A percentile compares a stretch with the other conserved stretches of the same genome.
phyloP scores from a whole-genome alignment of 371 early-diverging fungal species.

The Mortierella sp. region DNA sequence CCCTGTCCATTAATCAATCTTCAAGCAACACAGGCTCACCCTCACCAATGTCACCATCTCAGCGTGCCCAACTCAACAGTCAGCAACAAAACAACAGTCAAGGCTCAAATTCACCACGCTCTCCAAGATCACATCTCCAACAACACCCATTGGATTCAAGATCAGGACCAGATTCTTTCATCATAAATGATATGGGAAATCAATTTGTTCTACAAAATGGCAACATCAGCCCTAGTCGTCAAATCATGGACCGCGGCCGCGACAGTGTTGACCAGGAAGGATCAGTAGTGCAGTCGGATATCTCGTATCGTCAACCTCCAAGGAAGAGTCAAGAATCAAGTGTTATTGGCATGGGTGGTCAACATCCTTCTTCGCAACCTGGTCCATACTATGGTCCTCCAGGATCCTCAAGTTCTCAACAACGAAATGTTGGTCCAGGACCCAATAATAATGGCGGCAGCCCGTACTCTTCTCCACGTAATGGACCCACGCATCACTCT shows the following conservation, averaged over 20 bases:
- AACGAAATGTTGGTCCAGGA: constrained; percentile 10
- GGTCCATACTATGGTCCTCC: neutral
- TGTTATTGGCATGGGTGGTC: constrained; percentile 3
- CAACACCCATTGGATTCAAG: neutral
- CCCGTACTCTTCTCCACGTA: constrained; percentile 29
- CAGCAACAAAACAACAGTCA: constrained; percentile 11
- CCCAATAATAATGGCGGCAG: constrained; percentile 13
- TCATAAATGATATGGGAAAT: constrained; percentile 41
- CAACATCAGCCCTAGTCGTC: neutral
- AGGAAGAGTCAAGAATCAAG: constrained; percentile 17
- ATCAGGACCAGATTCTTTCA: constrained; percentile 2
- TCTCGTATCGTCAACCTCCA: constrained; percentile 15
- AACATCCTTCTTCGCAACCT: neutral
- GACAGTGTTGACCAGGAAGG: constrained; percentile 23
- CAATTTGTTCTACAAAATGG: constrained; percentile 40
- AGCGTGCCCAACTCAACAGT: constrained; percentile 11
- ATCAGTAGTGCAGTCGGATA: constrained; percentile 22
- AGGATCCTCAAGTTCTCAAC: constrained; percentile 11
- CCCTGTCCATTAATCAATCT: constrained; percentile 11
- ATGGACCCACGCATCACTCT: constrained; percentile 25
- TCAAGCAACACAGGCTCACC: constrained; percentile 12
- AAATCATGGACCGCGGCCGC: constrained; percentile 1
- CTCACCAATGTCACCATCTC: constrained; percentile 23
- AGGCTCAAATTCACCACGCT: constrained; percentile 1
- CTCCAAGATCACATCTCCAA: constrained; percentile 11